These are phyloP conservation scores for Penicillium odoratum DNA, from an alignment of 495 filamentous ascomycete genomes.

Conservation along the genomic window DNA sequence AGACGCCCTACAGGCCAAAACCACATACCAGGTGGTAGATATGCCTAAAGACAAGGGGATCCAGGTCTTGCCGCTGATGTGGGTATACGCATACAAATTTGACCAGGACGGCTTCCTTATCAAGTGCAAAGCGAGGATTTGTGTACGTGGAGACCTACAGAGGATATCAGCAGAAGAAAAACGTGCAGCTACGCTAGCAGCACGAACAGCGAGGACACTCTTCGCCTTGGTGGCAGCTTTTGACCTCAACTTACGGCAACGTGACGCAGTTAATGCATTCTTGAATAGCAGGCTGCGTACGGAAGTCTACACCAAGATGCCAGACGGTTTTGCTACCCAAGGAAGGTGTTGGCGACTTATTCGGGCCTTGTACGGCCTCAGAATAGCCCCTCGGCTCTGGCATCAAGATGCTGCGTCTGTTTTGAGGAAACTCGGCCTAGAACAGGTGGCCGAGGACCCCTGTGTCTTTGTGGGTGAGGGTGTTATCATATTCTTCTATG, in stretches of 20 bases:
- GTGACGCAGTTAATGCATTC: constrained; percentile 13
- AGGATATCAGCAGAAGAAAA: constrained; percentile 8
- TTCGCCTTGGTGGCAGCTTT: constrained; percentile 9
- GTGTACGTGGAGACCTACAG: constrained; percentile 17
- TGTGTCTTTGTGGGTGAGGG: constrained; percentile 20
- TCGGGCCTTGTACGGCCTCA: constrained; percentile 26
- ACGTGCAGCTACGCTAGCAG: constrained; percentile 12
- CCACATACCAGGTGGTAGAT: background rate
- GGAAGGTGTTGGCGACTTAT: constrained; percentile 4
- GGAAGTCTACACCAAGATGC: constrained; percentile 7
- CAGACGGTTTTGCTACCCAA: constrained; percentile 1
- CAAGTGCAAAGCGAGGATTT: constrained; percentile 19
- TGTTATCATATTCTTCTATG: too few relatives aligned
- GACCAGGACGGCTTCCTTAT: constrained; percentile 12
- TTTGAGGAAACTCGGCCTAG: constrained; percentile 19
- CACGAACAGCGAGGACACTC: constrained; percentile 5
- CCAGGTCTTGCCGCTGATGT: constrained; percentile 17
- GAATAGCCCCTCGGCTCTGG: constrained; percentile 24
- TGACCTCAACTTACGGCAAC: constrained; percentile 7
- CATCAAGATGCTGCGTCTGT: constrained; percentile 19
- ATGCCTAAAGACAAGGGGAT: background rate
- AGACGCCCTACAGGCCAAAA: background rate
- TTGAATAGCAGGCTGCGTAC: constrained; percentile 10
- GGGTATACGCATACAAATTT: constrained; percentile 21
- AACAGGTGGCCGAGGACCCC: constrained; percentile 15